Percentiles rank a stretch among this genome's conserved stretches.
Evolutionary conservation across 805 yeast genomes (phyloP).

Genomic region (Isabelozyma pseudorhagii): DNA sequence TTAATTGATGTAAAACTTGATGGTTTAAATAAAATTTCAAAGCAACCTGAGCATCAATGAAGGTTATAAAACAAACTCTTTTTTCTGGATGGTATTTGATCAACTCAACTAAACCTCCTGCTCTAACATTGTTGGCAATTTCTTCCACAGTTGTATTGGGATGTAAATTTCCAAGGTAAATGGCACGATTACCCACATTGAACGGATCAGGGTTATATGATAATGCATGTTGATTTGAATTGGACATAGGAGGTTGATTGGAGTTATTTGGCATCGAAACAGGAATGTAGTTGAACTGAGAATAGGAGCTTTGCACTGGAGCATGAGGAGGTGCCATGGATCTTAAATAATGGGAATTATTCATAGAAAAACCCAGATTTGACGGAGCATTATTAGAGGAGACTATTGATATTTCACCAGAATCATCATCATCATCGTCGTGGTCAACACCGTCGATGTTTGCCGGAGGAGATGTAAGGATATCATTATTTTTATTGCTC

Average conservation of each 20-base stretch:
- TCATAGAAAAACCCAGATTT: neutral
- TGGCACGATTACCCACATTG: constrained; percentile 57
- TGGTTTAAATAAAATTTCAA: constrained; percentile 62
- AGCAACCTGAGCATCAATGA: constrained; percentile 62
- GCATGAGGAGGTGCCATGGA: neutral
- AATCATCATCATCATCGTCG: constrained; percentile 5
- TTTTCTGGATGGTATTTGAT: constrained; percentile 51
- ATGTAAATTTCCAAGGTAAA: constrained; percentile 66
- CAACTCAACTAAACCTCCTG: constrained; percentile 66
- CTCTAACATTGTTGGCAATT: constrained; percentile 71
- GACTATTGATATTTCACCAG: constrained; percentile 4
- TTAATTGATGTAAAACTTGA: constrained; percentile 53
- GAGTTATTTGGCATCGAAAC: neutral
- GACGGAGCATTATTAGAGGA: constrained; percentile 1
- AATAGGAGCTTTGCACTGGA: constrained; percentile 1
- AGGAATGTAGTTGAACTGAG: neutral
- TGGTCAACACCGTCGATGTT: constrained; percentile 2
- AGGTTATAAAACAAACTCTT: constrained; percentile 66
- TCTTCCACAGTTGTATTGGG: constrained; percentile 66
- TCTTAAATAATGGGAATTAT: neutral
- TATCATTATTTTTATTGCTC: constrained; percentile 1
- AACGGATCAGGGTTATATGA: constrained; percentile 25
- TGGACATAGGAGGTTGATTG: neutral
- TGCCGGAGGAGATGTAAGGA: neutral
- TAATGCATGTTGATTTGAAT: constrained; percentile 3